Percentiles rank a stretch among this genome's conserved stretches.
These are phyloP conservation scores for Nasturtium officinale DNA, from an alignment of 345 rosid species.

Conservation along the genomic window DNA sequence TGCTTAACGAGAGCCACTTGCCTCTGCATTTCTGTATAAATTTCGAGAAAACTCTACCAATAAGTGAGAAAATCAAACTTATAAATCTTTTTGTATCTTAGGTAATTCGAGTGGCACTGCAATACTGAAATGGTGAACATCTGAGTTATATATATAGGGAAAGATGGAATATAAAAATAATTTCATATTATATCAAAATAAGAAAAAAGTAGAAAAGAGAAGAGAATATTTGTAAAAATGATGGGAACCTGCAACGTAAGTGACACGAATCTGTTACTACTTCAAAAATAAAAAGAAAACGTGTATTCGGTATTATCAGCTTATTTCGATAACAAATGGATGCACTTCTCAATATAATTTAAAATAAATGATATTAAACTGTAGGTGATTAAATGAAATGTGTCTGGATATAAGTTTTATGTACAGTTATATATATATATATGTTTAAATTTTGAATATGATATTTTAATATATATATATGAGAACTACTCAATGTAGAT, in stretches of 20 bases:
- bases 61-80: background rate
- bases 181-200: slow-evolving; percentile 26
- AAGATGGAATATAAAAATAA: slow-evolving; percentile 23
- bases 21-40: slow-evolving; percentile 38
- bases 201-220: slow-evolving; percentile 27
- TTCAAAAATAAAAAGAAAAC: background rate
- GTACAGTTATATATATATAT: background rate
- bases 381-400: background rate
- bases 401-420: background rate
- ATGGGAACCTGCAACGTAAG: slow-evolving; percentile 48
- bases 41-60: background rate
- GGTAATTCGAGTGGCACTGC: slow-evolving; percentile 27
- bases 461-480: background rate
- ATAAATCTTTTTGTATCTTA: background rate
- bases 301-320: slow-evolving; percentile 27
- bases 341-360: slow-evolving; percentile 7
- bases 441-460: slow-evolving; percentile 1
- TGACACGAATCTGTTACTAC: slow-evolving; percentile 19
- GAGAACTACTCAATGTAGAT: background rate
- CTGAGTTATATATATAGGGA: slow-evolving; percentile 41
- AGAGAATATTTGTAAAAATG: slow-evolving; percentile 30
- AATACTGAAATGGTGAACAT: slow-evolving; percentile 37
- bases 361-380: background rate
- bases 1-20: slow-evolving; percentile 54
- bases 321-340: slow-evolving; percentile 25